These are phyloP conservation scores for Zostera marina DNA, from an alignment of 116 monocot species.

Conservation along the genomic window DNA sequence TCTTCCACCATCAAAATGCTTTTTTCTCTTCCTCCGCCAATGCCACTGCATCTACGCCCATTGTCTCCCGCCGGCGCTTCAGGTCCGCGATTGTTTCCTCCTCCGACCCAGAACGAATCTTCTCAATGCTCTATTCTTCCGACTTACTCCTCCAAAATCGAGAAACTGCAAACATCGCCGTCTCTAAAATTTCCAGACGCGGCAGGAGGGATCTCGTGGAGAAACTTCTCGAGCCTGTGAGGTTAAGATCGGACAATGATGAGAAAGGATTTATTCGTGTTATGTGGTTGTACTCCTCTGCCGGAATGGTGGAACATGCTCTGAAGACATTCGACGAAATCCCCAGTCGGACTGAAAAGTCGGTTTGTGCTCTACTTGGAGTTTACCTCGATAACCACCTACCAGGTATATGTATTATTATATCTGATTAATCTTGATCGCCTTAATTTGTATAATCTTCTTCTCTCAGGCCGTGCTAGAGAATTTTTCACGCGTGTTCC, in stretches of 20 bases:
- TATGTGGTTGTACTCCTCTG: slow-evolving; percentile 37
- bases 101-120: slow-evolving; percentile 32
- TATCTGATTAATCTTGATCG: neutral
- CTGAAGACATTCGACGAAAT: slow-evolving; percentile 22
- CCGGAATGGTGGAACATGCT: slow-evolving; percentile 34
- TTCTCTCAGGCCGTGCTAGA: slow-evolving; percentile 8
- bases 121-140: slow-evolving; percentile 27
- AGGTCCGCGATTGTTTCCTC: slow-evolving; percentile 24
- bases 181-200: slow-evolving; percentile 24
- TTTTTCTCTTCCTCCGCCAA: neutral
- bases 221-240: slow-evolving; percentile 22
- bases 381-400: slow-evolving; percentile 27
- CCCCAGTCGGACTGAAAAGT: slow-evolving; percentile 21
- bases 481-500: slow-evolving; percentile 23
- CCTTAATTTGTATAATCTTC: neutral
- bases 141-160: slow-evolving; percentile 25
- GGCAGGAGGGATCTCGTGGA: slow-evolving; percentile 45
- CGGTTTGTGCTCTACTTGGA: slow-evolving; percentile 47
- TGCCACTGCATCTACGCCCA: neutral
- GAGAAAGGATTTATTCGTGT: slow-evolving; percentile 40
- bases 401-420: slow-evolving; percentile 5
- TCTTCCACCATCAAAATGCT: slow-evolving; percentile 2
- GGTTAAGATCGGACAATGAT: slow-evolving; percentile 21
- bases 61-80: slow-evolving; percentile 7
- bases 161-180: slow-evolving; percentile 22